phyloP scores from a whole-genome alignment of 2,329 filamentous ascomycete species.

The Apiospora malaysiana region DNA sequence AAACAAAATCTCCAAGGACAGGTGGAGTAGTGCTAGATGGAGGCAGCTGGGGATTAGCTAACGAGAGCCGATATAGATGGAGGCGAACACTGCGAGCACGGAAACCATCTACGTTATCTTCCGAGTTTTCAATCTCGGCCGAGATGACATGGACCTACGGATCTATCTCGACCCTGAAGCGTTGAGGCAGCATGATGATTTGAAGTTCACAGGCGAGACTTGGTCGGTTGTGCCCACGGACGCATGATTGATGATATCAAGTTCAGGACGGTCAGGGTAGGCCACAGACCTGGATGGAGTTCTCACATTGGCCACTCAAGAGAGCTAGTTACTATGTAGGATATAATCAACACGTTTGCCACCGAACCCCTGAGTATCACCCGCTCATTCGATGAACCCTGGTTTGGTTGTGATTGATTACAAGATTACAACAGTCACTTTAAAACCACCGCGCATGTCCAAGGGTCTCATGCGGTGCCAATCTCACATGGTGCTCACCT shows the following conservation, averaged over 20 bases:
- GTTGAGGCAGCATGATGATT: slow-evolving; percentile 28
- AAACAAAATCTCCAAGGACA: slow-evolving; percentile 5
- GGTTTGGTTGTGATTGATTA: no score
- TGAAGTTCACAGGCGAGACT: slow-evolving; percentile 34
- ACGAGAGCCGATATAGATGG: slow-evolving; percentile 30
- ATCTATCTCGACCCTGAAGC: slow-evolving; percentile 47
- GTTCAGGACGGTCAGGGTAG: neutral
- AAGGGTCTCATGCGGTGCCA: no score
- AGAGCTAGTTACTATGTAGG: neutral
- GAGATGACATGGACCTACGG: slow-evolving; percentile 37
- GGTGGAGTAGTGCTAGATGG: slow-evolving; percentile 10
- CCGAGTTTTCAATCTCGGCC: slow-evolving; percentile 46
- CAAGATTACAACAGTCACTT: no score
- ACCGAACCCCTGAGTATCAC: neutral
- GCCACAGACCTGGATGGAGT: no score
- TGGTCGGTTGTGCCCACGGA: slow-evolving; percentile 30
- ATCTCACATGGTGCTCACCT: no score
- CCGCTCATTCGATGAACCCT: no score
- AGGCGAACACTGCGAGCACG: slow-evolving; percentile 10
- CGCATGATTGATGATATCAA: neutral
- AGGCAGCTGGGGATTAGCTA: slow-evolving; percentile 23
- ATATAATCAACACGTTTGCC: neutral
- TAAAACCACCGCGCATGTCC: no score
- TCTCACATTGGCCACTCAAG: neutral
- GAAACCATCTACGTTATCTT: slow-evolving; percentile 47